These are phyloP conservation scores for Boletus pseudopeckii DNA, from an alignment of 768 basidiomycete species.

Conservation along the genomic window DNA sequence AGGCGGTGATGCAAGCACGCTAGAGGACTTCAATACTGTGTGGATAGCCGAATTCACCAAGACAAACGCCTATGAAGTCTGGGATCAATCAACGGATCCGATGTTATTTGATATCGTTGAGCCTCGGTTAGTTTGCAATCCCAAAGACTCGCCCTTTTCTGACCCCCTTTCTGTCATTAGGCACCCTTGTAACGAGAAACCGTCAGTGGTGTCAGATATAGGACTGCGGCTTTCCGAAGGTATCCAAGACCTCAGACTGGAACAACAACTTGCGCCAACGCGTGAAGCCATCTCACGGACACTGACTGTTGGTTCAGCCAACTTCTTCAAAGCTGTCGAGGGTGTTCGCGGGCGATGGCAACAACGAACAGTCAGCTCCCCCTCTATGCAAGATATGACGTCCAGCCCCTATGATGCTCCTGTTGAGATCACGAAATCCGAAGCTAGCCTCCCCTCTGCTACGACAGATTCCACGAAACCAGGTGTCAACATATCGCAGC, in stretches of 20 bases:
- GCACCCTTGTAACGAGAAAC: conserved; percentile 91
- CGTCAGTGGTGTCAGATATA: conserved; percentile 86
- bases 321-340: conserved; percentile 86
- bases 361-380: conserved; percentile 34
- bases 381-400: conserved; percentile 23
- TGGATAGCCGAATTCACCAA: conserved; percentile 89
- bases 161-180: conserved; percentile 36
- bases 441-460: conserved; percentile 17
- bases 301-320: conserved; percentile 67
- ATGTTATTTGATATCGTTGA: conserved; percentile 94
- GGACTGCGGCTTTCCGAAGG: conserved; percentile 90
- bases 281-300: conserved; percentile 85
- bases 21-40: conserved; percentile 79
- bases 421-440: conserved; percentile 31
- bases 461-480: conserved; percentile 14
- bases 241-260: conserved; percentile 88
- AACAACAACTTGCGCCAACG: conserved; percentile 91
- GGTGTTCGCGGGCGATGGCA: conserved; percentile 79
- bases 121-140: conserved; percentile 56
- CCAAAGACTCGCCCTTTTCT: not conserved
- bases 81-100: conserved; percentile 90
- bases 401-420: conserved; percentile 19
- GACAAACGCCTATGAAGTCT: conserved; percentile 85
- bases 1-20: conserved; percentile 56
- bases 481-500: conserved; percentile 13